A percentile compares a stretch with the other conserved stretches of the same genome.
Evolutionary conservation across 805 yeast genomes (phyloP).

Genomic region (Komagataella pastoris): DNA sequence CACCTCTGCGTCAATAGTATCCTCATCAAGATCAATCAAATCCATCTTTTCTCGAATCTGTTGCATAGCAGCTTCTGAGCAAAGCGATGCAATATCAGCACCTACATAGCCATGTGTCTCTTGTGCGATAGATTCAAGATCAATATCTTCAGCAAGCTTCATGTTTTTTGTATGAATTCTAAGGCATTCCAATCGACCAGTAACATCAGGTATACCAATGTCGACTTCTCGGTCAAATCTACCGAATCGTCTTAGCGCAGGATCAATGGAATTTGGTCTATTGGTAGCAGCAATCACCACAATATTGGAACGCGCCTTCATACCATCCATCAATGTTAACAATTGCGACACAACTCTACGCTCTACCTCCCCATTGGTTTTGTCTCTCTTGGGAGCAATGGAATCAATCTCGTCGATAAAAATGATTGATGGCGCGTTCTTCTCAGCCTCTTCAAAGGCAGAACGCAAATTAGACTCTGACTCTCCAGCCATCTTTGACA

Average conservation of each 20-base stretch:
- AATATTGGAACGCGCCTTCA: conserved; percentile 97
- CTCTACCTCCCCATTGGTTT: conserved; percentile 99
- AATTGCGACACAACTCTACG: conserved; percentile 98
- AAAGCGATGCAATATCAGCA: conserved; percentile 94
- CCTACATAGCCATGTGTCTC: conserved; percentile 99
- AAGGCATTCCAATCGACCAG: conserved; percentile 93
- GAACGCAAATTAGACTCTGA: conserved; percentile 93
- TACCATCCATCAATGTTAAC: conserved; percentile 97
- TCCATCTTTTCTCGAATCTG: conserved; percentile 99
- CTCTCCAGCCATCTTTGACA: conserved; percentile 99
- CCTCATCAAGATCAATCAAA: conserved; percentile 88
- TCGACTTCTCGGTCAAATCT: conserved; percentile 81
- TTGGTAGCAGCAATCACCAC: conserved; percentile 98
- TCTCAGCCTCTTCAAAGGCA: conserved; percentile 98
- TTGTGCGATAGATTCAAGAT: conserved; percentile 86
- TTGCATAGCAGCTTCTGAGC: conserved; percentile 99
- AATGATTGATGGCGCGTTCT: conserved; percentile 89
- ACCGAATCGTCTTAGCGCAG: conserved; percentile 77
- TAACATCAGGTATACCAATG: conserved; percentile 92
- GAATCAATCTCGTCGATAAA: conserved; percentile 98
- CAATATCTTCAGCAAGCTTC: conserved; percentile 93
- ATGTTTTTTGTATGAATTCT: conserved; percentile 97
- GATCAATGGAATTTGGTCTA: conserved; percentile 78
- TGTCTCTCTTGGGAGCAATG: conserved; percentile 98
- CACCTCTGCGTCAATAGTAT: conserved; percentile 94